Base-by-base conservation (phyloP, 495 filamentous ascomycete species). In the Collariella sp. region DNA sequence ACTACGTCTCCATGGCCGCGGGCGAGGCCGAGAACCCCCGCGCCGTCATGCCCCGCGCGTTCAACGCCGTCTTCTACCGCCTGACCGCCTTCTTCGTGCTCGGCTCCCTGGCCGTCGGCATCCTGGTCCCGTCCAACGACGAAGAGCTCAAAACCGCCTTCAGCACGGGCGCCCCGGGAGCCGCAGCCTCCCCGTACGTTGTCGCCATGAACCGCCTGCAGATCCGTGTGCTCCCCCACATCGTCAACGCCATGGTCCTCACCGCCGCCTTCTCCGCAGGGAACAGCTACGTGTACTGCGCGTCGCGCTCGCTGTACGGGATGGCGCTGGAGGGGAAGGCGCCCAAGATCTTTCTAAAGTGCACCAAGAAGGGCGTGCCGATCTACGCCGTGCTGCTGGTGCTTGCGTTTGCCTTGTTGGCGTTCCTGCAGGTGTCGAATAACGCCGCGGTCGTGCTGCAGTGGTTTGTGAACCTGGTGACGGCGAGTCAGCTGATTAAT, bases 231-330 rank as follows among this genome's bases (percentile, higher is more conserved):
- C 72, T 93, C 3, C 88, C 88, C 1, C 77, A 90, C 61, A 81
- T 94, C 51, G 83, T 89, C 58, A 94, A 93, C 69, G 87, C 85
- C 11, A 75, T 90, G 56, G 70, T 93, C 52, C 56, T 93, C 12
- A 86, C 83, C 0, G 80, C 83, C 18, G 84, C 84, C 13, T 89
- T 91, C 67, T 88, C 85, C 18, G 88, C 89, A 0, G 89, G 88
- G 2, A 94, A 94, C 66, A 85, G 84, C 42, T 91, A 89, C 67
- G 82, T 87, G 24, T 95, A 89, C 69, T 88, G 84, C 64, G 86
- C 86, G 6, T 88, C 83, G 44, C 79, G 89, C 33, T 83, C 80
- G 46, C 67, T 95, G 19, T 87, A 87, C 62, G 87, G 86, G 3
- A 76, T 94, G 24, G 83, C 86, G 0, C 71, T 86, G 53, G 84